Evolutionary conservation across 352 stramenopile species (phyloP), one percentile per base, ranked within the genome.

Genomic region (Thraustochytrium sp.): DNA sequence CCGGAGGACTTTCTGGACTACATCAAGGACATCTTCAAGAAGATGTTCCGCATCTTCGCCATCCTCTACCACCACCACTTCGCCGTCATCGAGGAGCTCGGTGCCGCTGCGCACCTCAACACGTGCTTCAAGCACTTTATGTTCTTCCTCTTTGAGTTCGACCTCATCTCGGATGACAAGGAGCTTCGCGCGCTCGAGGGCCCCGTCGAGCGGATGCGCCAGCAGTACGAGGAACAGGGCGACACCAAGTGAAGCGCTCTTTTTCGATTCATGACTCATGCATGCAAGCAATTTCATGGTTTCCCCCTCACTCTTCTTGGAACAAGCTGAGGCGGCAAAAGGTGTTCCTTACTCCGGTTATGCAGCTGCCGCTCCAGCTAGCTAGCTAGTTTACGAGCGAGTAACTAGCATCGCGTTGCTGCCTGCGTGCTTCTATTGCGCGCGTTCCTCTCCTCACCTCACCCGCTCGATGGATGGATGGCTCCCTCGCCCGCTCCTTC

Each of bases 61-160:
- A 96, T 98, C 89, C 92, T 98, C 51, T 98, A 98, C 88, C 96
- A 95, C 84, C 96, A 91, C 85, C 96, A 98, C 87, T 98, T 98
- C 76, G 91, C 95, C 78, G 97, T 96, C 64, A 91, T 98, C 84
- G 92, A 97, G 74, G 91, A 90, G 59, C 90, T 98, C 42, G 93
- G 94, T 31, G 96, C 96, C 72, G 94, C 97, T 78, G 94, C 95
- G 40, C 94, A 98, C 86, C 89, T 98, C 64, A 98, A 98, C 89
- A 98, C 96, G 74, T 98, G 93, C 85, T 98, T 98, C 89, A 98
- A 98, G 86, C 94, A 98, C 87, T 98, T 98, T 82, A 97, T 98
- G 89, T 94, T 96, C 54, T 98, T 98, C 87, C 9, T 78, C 5
- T 61, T 42, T 3, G 8, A 63, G 0, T 83, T 83, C 34, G 5